These are phyloP conservation scores for Trichoderma citrinoviride DNA, from an alignment of 2,329 filamentous ascomycete genomes.

Conservation along the genomic window DNA sequence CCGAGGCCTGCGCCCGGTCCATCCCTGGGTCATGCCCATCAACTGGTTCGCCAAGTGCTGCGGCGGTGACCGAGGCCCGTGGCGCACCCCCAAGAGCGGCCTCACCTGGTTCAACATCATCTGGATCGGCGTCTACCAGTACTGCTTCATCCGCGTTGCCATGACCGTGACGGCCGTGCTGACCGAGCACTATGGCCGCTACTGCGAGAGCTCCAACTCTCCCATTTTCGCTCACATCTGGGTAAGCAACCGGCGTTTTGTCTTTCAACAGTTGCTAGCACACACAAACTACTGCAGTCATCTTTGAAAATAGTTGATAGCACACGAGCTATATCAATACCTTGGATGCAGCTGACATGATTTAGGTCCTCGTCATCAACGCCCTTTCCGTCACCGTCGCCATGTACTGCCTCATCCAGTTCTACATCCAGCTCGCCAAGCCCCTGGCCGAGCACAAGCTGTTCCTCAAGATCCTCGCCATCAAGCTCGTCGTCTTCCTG, in stretches of 20 bases:
- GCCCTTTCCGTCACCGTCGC: constrained; percentile 71
- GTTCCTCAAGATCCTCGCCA: constrained; percentile 77
- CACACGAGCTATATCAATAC: too few relatives aligned
- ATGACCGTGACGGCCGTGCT: constrained; percentile 78
- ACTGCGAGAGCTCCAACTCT: constrained; percentile 75
- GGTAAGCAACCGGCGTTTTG: constrained; percentile 49
- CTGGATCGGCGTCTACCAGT: constrained; percentile 81
- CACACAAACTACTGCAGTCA: too few relatives aligned
- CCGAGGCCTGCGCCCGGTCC: constrained; percentile 60
- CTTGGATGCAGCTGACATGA: background rate
- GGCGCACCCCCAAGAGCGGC: constrained; percentile 74
- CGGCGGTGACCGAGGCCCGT: constrained; percentile 64
- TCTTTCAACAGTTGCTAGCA: too few relatives aligned
- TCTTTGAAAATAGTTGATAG: too few relatives aligned
- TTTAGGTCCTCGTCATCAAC: constrained; percentile 64
- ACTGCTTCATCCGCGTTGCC: constrained; percentile 75
- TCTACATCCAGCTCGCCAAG: constrained; percentile 72
- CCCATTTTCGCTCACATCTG: constrained; percentile 82
- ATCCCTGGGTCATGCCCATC: constrained; percentile 73
- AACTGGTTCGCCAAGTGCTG: constrained; percentile 68
- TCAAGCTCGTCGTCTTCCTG: constrained; percentile 89
- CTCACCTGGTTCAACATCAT: constrained; percentile 89
- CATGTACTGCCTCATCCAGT: constrained; percentile 87
- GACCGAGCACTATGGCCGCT: constrained; percentile 64
- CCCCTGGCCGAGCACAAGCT: constrained; percentile 68